A percentile compares a stretch with the other conserved stretches of the same genome.
These are phyloP conservation scores for Iris pallida DNA, from an alignment of 116 monocot species.

Conservation along the genomic window DNA sequence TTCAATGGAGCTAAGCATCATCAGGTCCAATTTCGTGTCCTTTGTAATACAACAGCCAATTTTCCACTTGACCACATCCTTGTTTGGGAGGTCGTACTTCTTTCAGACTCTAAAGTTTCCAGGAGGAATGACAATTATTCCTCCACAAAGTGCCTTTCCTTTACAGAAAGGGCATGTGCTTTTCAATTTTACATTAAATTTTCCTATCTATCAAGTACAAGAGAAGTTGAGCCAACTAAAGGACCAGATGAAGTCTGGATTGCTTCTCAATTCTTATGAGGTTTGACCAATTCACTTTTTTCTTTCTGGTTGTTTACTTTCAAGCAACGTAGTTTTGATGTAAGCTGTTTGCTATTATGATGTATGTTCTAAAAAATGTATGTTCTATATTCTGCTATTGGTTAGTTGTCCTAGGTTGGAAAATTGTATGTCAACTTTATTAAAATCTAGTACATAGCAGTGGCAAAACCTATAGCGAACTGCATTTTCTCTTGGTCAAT, in stretches of 20 bases:
- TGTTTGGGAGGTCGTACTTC: slow-evolving; percentile 81
- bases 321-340: too few species aligned
- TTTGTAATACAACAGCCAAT: slow-evolving; percentile 57
- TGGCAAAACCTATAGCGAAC: too few species aligned
- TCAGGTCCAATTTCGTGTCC: slow-evolving; percentile 61
- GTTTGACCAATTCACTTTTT: slow-evolving; percentile 25
- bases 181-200: slow-evolving; percentile 94
- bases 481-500: too few species aligned
- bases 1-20: slow-evolving; percentile 65
- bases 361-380: background rate
- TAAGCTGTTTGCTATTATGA: background rate
- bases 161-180: slow-evolving; percentile 61
- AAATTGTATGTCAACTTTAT: too few species aligned
- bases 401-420: too few species aligned
- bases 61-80: slow-evolving; percentile 57
- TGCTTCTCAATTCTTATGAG: slow-evolving; percentile 81
- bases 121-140: slow-evolving; percentile 90
- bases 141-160: slow-evolving; percentile 78
- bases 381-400: background rate
- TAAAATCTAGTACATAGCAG: too few species aligned
- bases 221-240: slow-evolving; percentile 54
- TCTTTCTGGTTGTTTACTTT: background rate
- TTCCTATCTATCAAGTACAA: slow-evolving; percentile 75
- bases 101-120: slow-evolving; percentile 88
- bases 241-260: slow-evolving; percentile 82